These are phyloP conservation scores for Paspalum vaginatum DNA, from an alignment of 176 grass and related monocot genomes.

Conservation along the genomic window DNA sequence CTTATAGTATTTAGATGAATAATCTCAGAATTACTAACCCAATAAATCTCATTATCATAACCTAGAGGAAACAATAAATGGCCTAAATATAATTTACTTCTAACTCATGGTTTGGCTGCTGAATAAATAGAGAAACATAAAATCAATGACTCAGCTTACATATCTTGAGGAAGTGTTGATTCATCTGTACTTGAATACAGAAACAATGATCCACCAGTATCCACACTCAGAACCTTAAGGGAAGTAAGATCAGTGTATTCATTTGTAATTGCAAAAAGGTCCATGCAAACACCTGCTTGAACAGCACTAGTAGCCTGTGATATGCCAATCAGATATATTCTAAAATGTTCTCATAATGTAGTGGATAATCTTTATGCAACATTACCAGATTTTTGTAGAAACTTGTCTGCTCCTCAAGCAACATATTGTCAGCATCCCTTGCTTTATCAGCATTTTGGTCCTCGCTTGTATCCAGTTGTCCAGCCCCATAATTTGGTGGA, in stretches of 20 bases:
- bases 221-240: slow-evolving; percentile 87
- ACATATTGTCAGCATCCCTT: slow-evolving; percentile 55
- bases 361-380: slow-evolving; percentile 34
- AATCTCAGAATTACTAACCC: not conserved
- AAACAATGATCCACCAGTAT: slow-evolving; percentile 93
- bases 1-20: slow-evolving; percentile 9
- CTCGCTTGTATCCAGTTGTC: slow-evolving; percentile 65
- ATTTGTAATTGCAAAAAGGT: slow-evolving; percentile 95
- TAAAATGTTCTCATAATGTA: slow-evolving; percentile 33
- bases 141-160: slow-evolving; percentile 58
- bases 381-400: slow-evolving; percentile 95
- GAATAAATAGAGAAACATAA: slow-evolving; percentile 27
- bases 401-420: slow-evolving; percentile 69
- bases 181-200: slow-evolving; percentile 86
- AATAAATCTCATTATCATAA: slow-evolving; percentile 10
- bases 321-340: slow-evolving; percentile 66
- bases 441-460: slow-evolving; percentile 67
- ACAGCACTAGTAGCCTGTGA: slow-evolving; percentile 95
- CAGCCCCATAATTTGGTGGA: slow-evolving; percentile 87
- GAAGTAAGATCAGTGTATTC: slow-evolving; percentile 90
- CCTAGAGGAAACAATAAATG: slow-evolving; percentile 8
- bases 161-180: slow-evolving; percentile 96
- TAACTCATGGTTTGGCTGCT: slow-evolving; percentile 18
- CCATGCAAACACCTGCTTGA: slow-evolving; percentile 96
- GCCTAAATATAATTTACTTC: slow-evolving; percentile 3